phyloP scores from a whole-genome alignment of 257 asterid species.

The Phtheirospermum japonicum region DNA sequence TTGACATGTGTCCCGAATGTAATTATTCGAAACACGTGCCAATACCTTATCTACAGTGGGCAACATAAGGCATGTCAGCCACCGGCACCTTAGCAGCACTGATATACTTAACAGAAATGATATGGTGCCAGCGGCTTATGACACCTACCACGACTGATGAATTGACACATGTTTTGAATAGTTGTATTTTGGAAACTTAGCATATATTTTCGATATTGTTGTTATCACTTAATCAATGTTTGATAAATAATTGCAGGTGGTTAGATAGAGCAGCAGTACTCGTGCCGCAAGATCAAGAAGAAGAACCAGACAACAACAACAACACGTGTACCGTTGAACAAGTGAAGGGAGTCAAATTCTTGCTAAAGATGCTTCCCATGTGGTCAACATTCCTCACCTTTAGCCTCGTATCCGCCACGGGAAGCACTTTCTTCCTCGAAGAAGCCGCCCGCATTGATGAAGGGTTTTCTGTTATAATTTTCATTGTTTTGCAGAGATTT shows the following conservation, averaged over 20 bases:
- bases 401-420: conserved; percentile 16
- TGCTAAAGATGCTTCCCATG: conserved; percentile 24
- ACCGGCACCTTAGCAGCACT: no score
- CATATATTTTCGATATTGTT: no score
- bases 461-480: not conserved
- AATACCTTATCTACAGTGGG: no score
- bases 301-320: not conserved
- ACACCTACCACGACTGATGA: no score
- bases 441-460: conserved; percentile 7
- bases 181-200: no score
- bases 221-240: not conserved
- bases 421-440: conserved; percentile 30
- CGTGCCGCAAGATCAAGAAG: not conserved
- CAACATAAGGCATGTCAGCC: no score
- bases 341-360: conserved; percentile 26
- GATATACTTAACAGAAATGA: no score
- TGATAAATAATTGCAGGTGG: conserved; percentile 18
- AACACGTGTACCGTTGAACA: conserved; percentile 17
- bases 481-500: not conserved
- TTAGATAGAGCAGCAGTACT: conserved; percentile 29
- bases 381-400: conserved; percentile 25
- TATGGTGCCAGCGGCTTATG: no score
- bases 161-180: not conserved
- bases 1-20: no score
- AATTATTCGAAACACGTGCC: no score